These are phyloP conservation scores for Orbilia quercus DNA, from an alignment of 2,329 filamentous ascomycete genomes.

Conservation along the genomic window DNA sequence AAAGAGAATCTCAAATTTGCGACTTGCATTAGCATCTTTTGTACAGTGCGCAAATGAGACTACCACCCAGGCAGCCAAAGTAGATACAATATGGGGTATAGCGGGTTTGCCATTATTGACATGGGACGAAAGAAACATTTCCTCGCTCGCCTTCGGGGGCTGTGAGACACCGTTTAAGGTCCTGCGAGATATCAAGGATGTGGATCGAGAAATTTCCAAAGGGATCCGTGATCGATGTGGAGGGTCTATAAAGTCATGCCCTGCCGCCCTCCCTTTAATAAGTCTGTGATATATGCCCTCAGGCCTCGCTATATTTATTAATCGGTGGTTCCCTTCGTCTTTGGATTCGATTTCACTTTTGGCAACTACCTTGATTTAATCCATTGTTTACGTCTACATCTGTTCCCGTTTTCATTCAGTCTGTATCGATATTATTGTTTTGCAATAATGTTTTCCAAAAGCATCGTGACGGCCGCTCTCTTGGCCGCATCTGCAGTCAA, in stretches of 20 bases:
- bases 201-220: neutral
- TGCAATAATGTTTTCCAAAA: slow-evolving; percentile 27
- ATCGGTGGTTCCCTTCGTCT: slow-evolving; percentile 7
- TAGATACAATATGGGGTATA: slow-evolving; percentile 34
- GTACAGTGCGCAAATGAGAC: slow-evolving; percentile 18
- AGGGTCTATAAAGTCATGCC: slow-evolving; percentile 20
- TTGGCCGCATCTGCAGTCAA: slow-evolving; percentile 25
- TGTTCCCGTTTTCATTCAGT: neutral
- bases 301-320: slow-evolving; percentile 1
- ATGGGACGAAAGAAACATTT: slow-evolving; percentile 31
- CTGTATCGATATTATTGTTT: neutral
- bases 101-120: slow-evolving; percentile 52
- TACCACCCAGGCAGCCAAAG: slow-evolving; percentile 20
- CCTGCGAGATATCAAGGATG: neutral
- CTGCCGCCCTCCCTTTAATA: slow-evolving; percentile 8
- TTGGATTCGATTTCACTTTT: slow-evolving; percentile 36
- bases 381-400: slow-evolving; percentile 6
- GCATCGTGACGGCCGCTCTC: slow-evolving; percentile 9
- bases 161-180: neutral
- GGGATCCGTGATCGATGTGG: slow-evolving; percentile 12
- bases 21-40: slow-evolving; percentile 26
- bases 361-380: neutral
- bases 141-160: neutral
- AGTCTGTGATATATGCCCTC: neutral
- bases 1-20: slow-evolving; percentile 41